Evolutionary conservation across 352 stramenopile genomes (phyloP).

Genomic region (Globisporangium acanthophoron): DNA sequence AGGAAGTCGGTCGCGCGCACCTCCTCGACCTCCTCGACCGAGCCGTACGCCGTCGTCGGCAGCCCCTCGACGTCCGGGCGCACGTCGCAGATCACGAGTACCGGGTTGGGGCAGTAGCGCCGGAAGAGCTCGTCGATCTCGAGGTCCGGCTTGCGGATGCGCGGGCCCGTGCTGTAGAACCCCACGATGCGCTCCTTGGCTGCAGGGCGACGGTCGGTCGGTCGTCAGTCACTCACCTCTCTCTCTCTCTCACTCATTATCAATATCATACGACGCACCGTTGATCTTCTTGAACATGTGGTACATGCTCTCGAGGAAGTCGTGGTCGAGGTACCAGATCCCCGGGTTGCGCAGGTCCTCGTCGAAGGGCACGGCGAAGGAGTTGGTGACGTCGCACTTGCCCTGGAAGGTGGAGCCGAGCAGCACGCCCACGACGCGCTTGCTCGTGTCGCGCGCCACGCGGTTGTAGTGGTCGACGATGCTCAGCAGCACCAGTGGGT

Average conservation of each 20-base stretch:
- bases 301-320: slow-evolving; percentile 99
- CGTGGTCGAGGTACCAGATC: slow-evolving; percentile 99
- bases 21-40: slow-evolving; percentile 95
- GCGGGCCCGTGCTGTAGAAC: slow-evolving; percentile 98
- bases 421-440: slow-evolving; percentile 98
- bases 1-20: slow-evolving; percentile 15
- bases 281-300: slow-evolving; percentile 95
- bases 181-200: slow-evolving; percentile 98
- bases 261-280: slow-evolving; percentile 27
- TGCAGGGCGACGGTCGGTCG: slow-evolving; percentile 6
- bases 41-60: slow-evolving; percentile 97
- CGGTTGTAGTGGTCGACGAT: slow-evolving; percentile 99
- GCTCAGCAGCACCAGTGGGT: slow-evolving; percentile 98
- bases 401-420: slow-evolving; percentile 94
- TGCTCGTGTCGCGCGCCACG: slow-evolving; percentile 96
- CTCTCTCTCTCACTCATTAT: too few relatives aligned
- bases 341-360: slow-evolving; percentile 96
- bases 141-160: slow-evolving; percentile 93
- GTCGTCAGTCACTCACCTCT: background rate
- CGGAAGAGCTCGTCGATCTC: slow-evolving; percentile 95
- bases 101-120: slow-evolving; percentile 91
- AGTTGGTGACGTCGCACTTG: slow-evolving; percentile 93
- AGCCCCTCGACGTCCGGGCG: slow-evolving; percentile 92
- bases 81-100: slow-evolving; percentile 99
- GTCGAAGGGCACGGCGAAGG: slow-evolving; percentile 97